Evolutionary conservation across 2,329 filamentous ascomycete species (phyloP).

Genomic region (Phialophora verrucosa): DNA sequence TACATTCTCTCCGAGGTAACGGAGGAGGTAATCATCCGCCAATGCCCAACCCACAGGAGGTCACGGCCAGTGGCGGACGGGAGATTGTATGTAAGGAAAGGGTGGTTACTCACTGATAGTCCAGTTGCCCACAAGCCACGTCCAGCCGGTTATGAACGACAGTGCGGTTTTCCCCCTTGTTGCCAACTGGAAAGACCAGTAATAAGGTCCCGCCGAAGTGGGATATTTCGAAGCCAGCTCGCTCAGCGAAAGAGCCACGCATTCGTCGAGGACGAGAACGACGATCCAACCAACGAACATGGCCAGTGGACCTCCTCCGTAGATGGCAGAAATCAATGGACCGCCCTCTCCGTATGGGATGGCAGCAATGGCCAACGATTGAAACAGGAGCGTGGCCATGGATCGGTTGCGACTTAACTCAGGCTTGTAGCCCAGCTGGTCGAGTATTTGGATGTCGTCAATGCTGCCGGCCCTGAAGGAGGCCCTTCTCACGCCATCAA

Average conservation of each 20-base stretch:
- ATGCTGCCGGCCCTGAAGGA: conserved; percentile 43
- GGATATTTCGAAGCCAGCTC: conserved; percentile 58
- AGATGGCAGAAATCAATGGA: conserved; percentile 58
- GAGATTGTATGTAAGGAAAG: not conserved
- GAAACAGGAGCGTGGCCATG: conserved; percentile 65
- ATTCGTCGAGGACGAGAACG: conserved; percentile 60
- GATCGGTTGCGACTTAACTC: conserved; percentile 65
- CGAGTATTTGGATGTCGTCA: conserved; percentile 45
- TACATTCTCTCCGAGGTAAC: not conserved
- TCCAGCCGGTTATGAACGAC: conserved; percentile 61
- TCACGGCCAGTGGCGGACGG: too few relatives aligned
- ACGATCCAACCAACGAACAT: conserved; percentile 65
- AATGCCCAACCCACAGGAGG: not conserved
- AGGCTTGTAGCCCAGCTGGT: conserved; percentile 62
- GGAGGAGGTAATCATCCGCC: not conserved
- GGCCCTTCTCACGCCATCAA: conserved; percentile 16
- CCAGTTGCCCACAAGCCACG: conserved; percentile 60
- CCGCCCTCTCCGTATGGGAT: conserved; percentile 49
- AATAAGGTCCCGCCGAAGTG: conserved; percentile 57
- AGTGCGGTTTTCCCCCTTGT: conserved; percentile 48
- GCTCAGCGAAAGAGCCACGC: conserved; percentile 57
- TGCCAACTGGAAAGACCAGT: conserved; percentile 60
- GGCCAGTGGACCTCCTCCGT: conserved; percentile 57
- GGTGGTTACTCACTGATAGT: conserved; percentile 22
- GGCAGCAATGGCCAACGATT: conserved; percentile 65